These are phyloP conservation scores for Colletotrichum paranaense DNA, from an alignment of 2,329 filamentous ascomycete genomes.

Conservation along the genomic window DNA sequence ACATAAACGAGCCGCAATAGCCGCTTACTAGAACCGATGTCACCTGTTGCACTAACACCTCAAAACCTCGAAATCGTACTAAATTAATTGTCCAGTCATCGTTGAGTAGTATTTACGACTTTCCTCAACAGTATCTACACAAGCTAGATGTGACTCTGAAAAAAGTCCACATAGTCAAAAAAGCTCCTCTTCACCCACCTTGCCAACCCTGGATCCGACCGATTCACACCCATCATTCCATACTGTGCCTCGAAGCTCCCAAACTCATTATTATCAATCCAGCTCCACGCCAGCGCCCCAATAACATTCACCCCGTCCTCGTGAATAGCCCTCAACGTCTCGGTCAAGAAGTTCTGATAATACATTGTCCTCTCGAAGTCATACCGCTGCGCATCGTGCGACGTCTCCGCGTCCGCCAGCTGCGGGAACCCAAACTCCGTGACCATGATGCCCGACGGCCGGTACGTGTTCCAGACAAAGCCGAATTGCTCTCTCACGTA, in stretches of 20 bases:
- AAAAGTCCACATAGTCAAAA: slow-evolving; percentile 67
- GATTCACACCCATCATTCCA: slow-evolving; percentile 67
- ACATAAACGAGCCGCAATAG: background rate
- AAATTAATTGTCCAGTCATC: background rate
- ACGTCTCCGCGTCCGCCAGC: slow-evolving; percentile 55
- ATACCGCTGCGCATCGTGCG: slow-evolving; percentile 57
- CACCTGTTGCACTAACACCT: too few relatives aligned
- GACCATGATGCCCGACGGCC: slow-evolving; percentile 50
- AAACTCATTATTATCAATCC: slow-evolving; percentile 67
- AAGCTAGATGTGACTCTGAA: slow-evolving; percentile 38
- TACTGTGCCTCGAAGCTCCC: slow-evolving; percentile 66
- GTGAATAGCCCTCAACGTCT: slow-evolving; percentile 65
- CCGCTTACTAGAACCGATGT: background rate
- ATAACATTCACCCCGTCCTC: slow-evolving; percentile 66
- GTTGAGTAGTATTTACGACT: background rate
- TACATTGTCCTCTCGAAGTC: slow-evolving; percentile 65
- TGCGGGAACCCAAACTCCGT: slow-evolving; percentile 70
- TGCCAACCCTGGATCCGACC: slow-evolving; percentile 56
- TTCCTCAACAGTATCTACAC: background rate
- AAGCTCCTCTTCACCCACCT: slow-evolving; percentile 67
- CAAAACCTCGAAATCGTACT: too few relatives aligned
- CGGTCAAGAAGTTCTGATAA: slow-evolving; percentile 64
- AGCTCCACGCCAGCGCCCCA: slow-evolving; percentile 65
- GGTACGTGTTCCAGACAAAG: slow-evolving; percentile 71
- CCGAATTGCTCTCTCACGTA: slow-evolving; percentile 67